These are phyloP conservation scores for Lycium ferocissimum DNA, from an alignment of 257 asterid genomes.

Conservation along the genomic window DNA sequence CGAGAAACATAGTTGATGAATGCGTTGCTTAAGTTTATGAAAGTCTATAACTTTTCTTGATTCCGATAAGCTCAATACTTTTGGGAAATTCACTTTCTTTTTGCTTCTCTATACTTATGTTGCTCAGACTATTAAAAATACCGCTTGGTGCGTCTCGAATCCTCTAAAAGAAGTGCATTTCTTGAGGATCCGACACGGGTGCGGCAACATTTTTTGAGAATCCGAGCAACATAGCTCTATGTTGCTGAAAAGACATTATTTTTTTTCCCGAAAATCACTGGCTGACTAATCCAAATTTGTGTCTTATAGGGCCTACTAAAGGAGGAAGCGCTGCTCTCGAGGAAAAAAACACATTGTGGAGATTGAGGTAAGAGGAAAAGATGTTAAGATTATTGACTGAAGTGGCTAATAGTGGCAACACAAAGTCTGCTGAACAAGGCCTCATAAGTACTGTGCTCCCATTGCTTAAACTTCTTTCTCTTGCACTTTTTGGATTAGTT, in stretches of 20 bases:
- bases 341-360: too few relatives aligned
- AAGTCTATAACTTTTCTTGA: not conserved
- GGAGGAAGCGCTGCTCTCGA: not conserved
- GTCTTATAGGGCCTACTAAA: not conserved
- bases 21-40: not conserved
- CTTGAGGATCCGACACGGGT: too few relatives aligned
- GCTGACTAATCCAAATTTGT: not conserved
- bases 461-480: conserved; percentile 69
- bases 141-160: too few relatives aligned
- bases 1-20: not conserved
- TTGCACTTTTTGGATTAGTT: conserved; percentile 69
- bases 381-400: conserved; percentile 10
- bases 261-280: too few relatives aligned
- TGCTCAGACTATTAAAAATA: too few relatives aligned
- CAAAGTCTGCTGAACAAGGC: not conserved
- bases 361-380: not conserved
- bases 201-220: too few relatives aligned
- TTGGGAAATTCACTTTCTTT: not conserved
- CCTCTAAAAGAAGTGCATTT: too few relatives aligned
- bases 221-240: too few relatives aligned
- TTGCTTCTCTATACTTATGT: too few relatives aligned
- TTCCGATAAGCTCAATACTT: not conserved
- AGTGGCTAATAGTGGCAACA: not conserved
- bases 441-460: conserved; percentile 66
- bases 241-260: not conserved